Base-by-base conservation (phyloP, 164 flowering plant species). In the Macadamia tetraphylla region DNA sequence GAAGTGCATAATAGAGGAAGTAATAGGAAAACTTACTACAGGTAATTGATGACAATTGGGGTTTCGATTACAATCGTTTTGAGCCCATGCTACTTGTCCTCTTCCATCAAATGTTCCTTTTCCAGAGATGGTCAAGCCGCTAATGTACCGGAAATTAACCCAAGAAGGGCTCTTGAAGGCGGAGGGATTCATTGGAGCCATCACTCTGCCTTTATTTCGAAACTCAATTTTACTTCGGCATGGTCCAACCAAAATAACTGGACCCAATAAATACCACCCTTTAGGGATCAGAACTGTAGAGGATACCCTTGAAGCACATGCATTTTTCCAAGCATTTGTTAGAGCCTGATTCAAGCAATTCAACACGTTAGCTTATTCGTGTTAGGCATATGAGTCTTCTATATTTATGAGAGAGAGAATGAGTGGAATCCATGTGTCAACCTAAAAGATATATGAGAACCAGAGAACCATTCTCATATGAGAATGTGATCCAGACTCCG, bases 231-330 rank as follows among this genome's bases (percentile, higher is more conserved):
- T 1, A 46, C 8, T 67, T 65, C 71, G 76, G 68, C 86, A 81
- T 7, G 84, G 86, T 1, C 84, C 84, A 3, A 48, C 42, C 35
- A 83, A 72, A 29, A 29, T 62, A 52, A 74, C 12, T 5, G 62
- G 32, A 11, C 71, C 71, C 0, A 67, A 59, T 48, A 58, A 5
- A 60, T 71, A 83, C 0, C 6, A 70, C 23, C 82, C 71, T 64
- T 23, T 18, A 31, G 76, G 76, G 14, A 73, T 68, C 68, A 73
- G 29, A 31, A 73, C 52, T 1, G 31, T 57, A 40, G 64, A 58
- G 2, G 64, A 13, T 1, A 0, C 18, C 6, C 42, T 15, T 6
- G 76, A 73, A 3, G 23, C 55, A 64, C 76, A 67, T 48, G 71
- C 76, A 6, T n/a, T 59, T 59, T 58, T 48, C 76, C 76, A 73